phyloP scores from a whole-genome alignment of 208 protist species.

The Wallacemonas collosoma region DNA sequence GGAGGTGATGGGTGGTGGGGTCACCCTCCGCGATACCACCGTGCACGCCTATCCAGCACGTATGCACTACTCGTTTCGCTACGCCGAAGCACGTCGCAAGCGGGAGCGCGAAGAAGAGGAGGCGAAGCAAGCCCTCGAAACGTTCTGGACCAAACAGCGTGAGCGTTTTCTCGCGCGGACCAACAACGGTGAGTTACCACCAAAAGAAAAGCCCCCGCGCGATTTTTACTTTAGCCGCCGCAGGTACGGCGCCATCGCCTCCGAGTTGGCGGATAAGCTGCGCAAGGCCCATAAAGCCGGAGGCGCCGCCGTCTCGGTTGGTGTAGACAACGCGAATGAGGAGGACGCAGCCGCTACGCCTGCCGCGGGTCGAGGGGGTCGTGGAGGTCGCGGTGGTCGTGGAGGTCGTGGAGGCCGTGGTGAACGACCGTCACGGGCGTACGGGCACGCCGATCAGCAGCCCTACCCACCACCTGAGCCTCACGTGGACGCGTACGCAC shows the following conservation, averaged over 20 bases:
- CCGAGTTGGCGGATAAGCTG: slow-evolving; percentile 25
- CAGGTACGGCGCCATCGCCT: slow-evolving; percentile 14
- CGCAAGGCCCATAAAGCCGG: slow-evolving; percentile 59
- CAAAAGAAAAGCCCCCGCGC: slow-evolving; percentile 10
- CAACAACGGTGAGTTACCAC: slow-evolving; percentile 47
- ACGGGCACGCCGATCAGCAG: not conserved
- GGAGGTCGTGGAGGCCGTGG: not conserved
- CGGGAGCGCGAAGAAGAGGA: slow-evolving; percentile 67
- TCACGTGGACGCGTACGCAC: not conserved
- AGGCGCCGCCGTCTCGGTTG: slow-evolving; percentile 12
- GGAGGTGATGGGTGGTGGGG: slow-evolving; percentile 53
- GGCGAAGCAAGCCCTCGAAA: slow-evolving; percentile 35
- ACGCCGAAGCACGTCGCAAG: slow-evolving; percentile 71
- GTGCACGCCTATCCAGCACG: slow-evolving; percentile 57
- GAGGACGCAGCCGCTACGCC: slow-evolving; percentile 1
- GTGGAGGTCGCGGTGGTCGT: not conserved
- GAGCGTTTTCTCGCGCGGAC: slow-evolving; percentile 51
- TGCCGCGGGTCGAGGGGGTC: not conserved
- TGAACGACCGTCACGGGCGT: no score
- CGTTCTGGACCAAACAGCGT: slow-evolving; percentile 31
- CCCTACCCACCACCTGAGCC: not conserved
- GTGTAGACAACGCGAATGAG: not conserved
- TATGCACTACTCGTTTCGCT: slow-evolving; percentile 71
- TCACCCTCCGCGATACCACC: slow-evolving; percentile 31
- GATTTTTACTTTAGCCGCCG: slow-evolving; percentile 9